Evolutionary conservation across 768 basidiomycete genomes (phyloP), one percentile per base, ranked within the genome.

Genomic region (Brasilioporus rufonigricans): DNA sequence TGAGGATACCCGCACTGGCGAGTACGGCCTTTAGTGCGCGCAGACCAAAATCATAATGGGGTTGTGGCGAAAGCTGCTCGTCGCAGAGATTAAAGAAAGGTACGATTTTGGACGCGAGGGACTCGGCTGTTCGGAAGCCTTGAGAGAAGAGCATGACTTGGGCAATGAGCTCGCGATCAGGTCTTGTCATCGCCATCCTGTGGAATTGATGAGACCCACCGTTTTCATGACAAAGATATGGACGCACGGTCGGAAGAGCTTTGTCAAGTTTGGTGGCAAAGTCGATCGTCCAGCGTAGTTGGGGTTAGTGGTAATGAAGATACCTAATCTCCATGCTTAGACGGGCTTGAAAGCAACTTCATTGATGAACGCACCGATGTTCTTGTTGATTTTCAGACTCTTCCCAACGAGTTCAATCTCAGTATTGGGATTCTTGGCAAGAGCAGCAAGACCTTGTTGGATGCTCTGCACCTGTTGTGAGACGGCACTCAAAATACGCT

Each of bases 81-180:
- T 94, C 88, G 60, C 97, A 99, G 52, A 99, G 87, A 70, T 96
- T 96, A 82, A 99, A 99, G 80, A 99, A 98, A 0, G 97, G 97
- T 12, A 99, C 97, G 55, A 98, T 91, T 73, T 98, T 98, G 52
- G 93, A 93, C 2, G 97, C 97, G n/a, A 99, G 82, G 0, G 85
- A 89, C 72, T 99, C 97, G 8, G 97, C 97, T 13, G 94, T 94
- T 36, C 97, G 86, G 84, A 98, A 99, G 58, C 97, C 97, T 76
- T 98, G 97, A 19, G 97, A 98, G 77, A 98, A 98, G 44, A 99
- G 77, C 91, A 98, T 94, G 69, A 99, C 97, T 74, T 99, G 97
- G 4, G 97, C 97, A 65, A 99, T 99, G 45, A 99, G 86, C 70
- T 99, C 96, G 56, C 94, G 87, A 71, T 98, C 97, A 24, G 97